Base-by-base conservation (phyloP, 495 filamentous ascomycete species). In the Trichoderma asperelloides region DNA sequence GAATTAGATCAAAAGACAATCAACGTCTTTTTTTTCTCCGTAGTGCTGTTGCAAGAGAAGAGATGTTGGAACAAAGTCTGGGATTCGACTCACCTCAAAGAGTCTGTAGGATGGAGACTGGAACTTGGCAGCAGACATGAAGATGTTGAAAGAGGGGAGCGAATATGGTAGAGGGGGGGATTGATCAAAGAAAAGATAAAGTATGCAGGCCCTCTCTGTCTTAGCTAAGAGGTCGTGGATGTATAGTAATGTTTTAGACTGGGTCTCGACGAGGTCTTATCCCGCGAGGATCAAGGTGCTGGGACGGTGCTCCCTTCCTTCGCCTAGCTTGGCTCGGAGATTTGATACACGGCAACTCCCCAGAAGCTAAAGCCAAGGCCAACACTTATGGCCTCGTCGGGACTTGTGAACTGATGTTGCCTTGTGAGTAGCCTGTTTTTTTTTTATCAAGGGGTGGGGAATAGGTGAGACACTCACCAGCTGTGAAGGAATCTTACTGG, bases 101-200 rank as follows among this genome's bases (percentile, higher is more conserved):
- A 82, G 75, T 76, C 81, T 81, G 70, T 81, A 83, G 64, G 77
- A 73, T 66, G 79, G 77, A 69, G 78, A 77, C 66, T 78, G 75
- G 68, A 80, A 80, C 76, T 79, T 83, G 68, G 76, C 70, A 66
- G 76, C 70, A 77, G 81, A 83, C 81, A 83, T 83, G 71, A 81
- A 82, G 72, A 21, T 45, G 63, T 21, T 30, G 41, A 21, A 49
- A 23, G 27, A 51, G 15, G 43, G 33, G 21, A 45, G 30, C 23
- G n/a, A 27, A 27, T 7, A 6, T 11, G 55, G 9, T 60, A 25
- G 25, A 30, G 27, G 25, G 47, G 47, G 13, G 23, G 25, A 28
- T 33, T 15, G 25, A 28, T 60, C 23, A 60, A 30, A 30, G 16
- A 30, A 30, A 18, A 60, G 28, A 13, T 60, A 33, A 30, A 60